Base-by-base conservation (phyloP, 2,329 filamentous ascomycete genomes). In the Fusarium scirpi region DNA sequence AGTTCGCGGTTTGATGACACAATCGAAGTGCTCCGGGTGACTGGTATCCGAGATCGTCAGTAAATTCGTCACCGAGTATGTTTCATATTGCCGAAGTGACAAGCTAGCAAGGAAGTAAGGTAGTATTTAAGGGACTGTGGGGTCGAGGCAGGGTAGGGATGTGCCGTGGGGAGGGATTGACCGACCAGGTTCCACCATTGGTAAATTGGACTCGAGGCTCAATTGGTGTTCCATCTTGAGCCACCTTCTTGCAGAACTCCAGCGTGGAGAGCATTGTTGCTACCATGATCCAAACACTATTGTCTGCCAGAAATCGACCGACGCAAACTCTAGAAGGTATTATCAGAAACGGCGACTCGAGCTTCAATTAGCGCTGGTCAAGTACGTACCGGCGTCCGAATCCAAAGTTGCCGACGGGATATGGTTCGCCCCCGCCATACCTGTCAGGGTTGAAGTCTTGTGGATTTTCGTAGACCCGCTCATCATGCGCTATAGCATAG, bases 381-480 rank as follows among this genome's bases (percentile, higher is more conserved):
- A 30, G 34, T 18, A 72, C 69, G 20, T 71, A 77, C 76, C 76
- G 73, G 57, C 78, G 71, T 16, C 78, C 78, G 57, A 79, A 79
- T 22, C 78, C 78, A 70, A 79, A 79, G 43, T 80, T 78, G 20
- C 73, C 76, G 47, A 75, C 65, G 1, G 83, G 83, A 68, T 79
- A 79, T 34, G 84, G 82, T 74, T 85, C 84, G 10, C 82, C 82
- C 38, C 72, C 75, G 71, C 67, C 82, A 69, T 82, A 86, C 25
- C 85, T 79, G 61, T 85, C 83, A 12, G 85, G 84, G 54, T 84
- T 79, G 70, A 87, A 86, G n/a, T 68, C 62, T 24, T 81, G 77
- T 15, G 84, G 82, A 54, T 81, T 64, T 8, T 56, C 55, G 76
- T 86, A 86, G 16, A 80, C 75, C 11, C 68, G 63, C 58, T 81